Evolutionary conservation across 1,284 basidiomycete genomes (phyloP).

Genomic region (Omphalotus olearius): DNA sequence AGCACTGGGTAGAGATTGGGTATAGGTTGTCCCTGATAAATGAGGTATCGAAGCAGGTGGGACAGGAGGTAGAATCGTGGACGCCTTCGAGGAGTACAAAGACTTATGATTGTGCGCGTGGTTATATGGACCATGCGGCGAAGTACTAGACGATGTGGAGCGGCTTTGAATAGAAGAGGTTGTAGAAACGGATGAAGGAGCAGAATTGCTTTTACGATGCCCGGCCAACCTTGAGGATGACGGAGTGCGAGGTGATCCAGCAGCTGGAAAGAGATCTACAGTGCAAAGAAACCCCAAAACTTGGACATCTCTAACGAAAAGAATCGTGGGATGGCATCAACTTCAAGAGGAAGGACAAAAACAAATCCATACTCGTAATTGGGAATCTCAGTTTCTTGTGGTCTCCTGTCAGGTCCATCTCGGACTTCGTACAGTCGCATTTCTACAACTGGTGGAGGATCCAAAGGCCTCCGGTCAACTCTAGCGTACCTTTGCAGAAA

Average conservation of each 20-base stretch:
- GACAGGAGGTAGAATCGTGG: neutral
- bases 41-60: neutral
- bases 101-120: neutral
- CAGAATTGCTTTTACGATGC: constrained; percentile 1
- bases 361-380: constrained; percentile 32
- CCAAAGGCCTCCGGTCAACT: constrained; percentile 30
- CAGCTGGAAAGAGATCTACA: constrained; percentile 57
- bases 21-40: constrained; percentile 4
- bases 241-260: constrained; percentile 14
- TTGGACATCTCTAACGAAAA: constrained; percentile 34
- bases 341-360: neutral
- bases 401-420: constrained; percentile 18
- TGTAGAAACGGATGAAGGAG: neutral
- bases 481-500: constrained; percentile 29
- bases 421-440: constrained; percentile 27
- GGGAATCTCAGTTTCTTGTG: constrained; percentile 30
- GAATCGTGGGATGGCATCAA: constrained; percentile 4
- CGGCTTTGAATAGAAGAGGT: neutral
- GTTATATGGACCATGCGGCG: constrained; percentile 1
- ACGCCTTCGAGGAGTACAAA: neutral
- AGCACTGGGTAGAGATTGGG: constrained; percentile 7
- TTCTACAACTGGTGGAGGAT: constrained; percentile 38
- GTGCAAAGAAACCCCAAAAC: constrained; percentile 57
- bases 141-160: neutral
- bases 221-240: neutral